Evolutionary conservation across 192 early-diverging fungal genomes (phyloP).

Genomic region (Pilaira anomala): DNA sequence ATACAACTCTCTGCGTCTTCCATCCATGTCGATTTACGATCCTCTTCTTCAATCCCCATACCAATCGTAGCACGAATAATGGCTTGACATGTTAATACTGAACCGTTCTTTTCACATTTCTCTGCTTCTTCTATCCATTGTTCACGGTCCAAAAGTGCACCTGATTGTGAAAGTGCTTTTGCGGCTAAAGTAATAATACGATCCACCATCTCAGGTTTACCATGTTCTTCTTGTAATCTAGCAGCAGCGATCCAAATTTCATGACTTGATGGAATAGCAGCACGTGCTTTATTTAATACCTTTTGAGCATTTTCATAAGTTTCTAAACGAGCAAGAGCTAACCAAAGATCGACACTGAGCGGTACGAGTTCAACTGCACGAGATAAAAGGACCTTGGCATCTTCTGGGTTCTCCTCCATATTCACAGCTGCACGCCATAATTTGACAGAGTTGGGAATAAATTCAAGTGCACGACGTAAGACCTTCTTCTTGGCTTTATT

Average conservation of each 20-base stretch:
- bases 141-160: constrained; percentile 72
- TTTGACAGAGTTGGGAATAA: constrained; percentile 85
- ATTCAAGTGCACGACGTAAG: constrained; percentile 87
- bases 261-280: constrained; percentile 79
- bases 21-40: constrained; percentile 79
- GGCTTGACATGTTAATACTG: constrained; percentile 73
- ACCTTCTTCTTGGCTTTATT: constrained; percentile 74
- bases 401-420: constrained; percentile 88
- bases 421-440: constrained; percentile 92
- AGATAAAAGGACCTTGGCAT: constrained; percentile 86
- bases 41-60: constrained; percentile 75
- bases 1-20: constrained; percentile 84
- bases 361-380: constrained; percentile 95
- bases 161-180: constrained; percentile 57
- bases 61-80: constrained; percentile 79
- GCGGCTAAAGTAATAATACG: constrained; percentile 74
- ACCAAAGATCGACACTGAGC: constrained; percentile 88
- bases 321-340: constrained; percentile 91
- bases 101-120: constrained; percentile 75
- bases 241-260: constrained; percentile 97
- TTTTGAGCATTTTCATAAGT: constrained; percentile 81
- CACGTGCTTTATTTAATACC: constrained; percentile 89
- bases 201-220: constrained; percentile 59
- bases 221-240: constrained; percentile 83
- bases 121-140: constrained; percentile 90